Conservation (phyloP, 257 asterid genomes). For the Fraxinus americana region DNA sequence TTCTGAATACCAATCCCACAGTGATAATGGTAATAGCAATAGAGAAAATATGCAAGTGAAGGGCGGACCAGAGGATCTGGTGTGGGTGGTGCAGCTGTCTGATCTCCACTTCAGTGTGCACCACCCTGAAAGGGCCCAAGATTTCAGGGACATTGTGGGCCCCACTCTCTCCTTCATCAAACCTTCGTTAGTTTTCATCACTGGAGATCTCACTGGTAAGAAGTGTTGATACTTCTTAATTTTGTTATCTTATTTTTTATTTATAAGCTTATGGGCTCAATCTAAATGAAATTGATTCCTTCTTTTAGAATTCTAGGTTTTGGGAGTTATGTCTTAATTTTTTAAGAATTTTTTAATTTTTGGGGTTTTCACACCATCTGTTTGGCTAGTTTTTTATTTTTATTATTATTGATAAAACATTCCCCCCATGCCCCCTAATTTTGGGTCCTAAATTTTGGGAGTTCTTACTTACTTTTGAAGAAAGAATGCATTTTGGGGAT, state of each 20-base stretch:
- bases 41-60: slow-evolving; percentile 45
- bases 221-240: neutral
- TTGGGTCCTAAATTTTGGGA: neutral
- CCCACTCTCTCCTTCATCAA: slow-evolving; percentile 78
- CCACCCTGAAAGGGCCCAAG: slow-evolving; percentile 77
- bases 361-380: neutral
- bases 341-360: neutral
- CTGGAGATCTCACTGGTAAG: slow-evolving; percentile 96
- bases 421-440: neutral
- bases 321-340: neutral
- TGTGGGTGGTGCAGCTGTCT: slow-evolving; percentile 94
- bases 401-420: neutral
- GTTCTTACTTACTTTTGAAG: neutral
- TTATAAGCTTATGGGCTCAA: slow-evolving; percentile 1
- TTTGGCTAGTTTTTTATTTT: neutral
- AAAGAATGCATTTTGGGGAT: slow-evolving; percentile 8
- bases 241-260: neutral
- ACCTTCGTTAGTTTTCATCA: slow-evolving; percentile 87
- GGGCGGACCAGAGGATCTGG: slow-evolving; percentile 77
- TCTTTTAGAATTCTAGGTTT: slow-evolving; percentile 21
- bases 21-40: slow-evolving; percentile 15
- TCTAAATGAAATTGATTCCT: slow-evolving; percentile 16
- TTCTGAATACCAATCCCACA: slow-evolving; percentile 2
- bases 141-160: slow-evolving; percentile 61
- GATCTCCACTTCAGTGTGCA: slow-evolving; percentile 98